Percentiles rank a stretch among this genome's conserved stretches.
These are phyloP conservation scores for Pseudozyma flocculosa DNA, from an alignment of 1,284 basidiomycete genomes.

Conservation along the genomic window DNA sequence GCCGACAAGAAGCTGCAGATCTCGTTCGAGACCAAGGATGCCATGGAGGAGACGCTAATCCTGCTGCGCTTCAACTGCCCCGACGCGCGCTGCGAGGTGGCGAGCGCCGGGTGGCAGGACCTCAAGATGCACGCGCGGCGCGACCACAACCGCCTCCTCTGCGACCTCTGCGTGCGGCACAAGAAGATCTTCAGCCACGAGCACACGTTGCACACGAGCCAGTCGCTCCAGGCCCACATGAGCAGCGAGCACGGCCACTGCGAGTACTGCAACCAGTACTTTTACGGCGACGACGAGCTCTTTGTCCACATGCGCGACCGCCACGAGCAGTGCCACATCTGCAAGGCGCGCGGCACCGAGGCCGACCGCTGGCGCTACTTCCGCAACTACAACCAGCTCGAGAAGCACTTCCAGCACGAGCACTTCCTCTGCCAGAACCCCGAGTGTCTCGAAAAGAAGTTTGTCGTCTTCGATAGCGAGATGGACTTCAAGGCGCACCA, in stretches of 20 bases:
- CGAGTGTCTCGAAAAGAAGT: slow-evolving; percentile 80
- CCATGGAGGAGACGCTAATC: slow-evolving; percentile 92
- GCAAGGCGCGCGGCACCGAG: slow-evolving; percentile 59
- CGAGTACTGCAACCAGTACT: slow-evolving; percentile 85
- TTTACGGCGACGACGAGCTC: slow-evolving; percentile 88
- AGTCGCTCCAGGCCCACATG: slow-evolving; percentile 73
- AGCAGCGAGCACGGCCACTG: slow-evolving; percentile 77
- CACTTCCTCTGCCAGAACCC: slow-evolving; percentile 79
- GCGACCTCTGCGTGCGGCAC: slow-evolving; percentile 81
- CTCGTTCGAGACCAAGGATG: slow-evolving; percentile 84
- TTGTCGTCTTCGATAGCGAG: slow-evolving; percentile 83
- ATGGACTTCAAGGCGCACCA: slow-evolving; percentile 91
- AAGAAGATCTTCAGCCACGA: slow-evolving; percentile 97
- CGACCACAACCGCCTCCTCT: slow-evolving; percentile 71
- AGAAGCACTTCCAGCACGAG: slow-evolving; percentile 58
- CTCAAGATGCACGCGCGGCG: slow-evolving; percentile 77
- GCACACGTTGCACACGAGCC: slow-evolving; percentile 77
- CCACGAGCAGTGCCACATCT: slow-evolving; percentile 96
- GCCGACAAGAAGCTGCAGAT: slow-evolving; percentile 65
- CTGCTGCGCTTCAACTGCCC: slow-evolving; percentile 70
- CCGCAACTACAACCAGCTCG: slow-evolving; percentile 54
- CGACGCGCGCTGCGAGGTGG: slow-evolving; percentile 69
- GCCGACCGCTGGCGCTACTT: slow-evolving; percentile 53
- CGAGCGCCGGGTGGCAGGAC: slow-evolving; percentile 83
- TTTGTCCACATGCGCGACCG: slow-evolving; percentile 87